phyloP scores from a whole-genome alignment of 108 stramenopile species.

The Heterococcus sp. region DNA sequence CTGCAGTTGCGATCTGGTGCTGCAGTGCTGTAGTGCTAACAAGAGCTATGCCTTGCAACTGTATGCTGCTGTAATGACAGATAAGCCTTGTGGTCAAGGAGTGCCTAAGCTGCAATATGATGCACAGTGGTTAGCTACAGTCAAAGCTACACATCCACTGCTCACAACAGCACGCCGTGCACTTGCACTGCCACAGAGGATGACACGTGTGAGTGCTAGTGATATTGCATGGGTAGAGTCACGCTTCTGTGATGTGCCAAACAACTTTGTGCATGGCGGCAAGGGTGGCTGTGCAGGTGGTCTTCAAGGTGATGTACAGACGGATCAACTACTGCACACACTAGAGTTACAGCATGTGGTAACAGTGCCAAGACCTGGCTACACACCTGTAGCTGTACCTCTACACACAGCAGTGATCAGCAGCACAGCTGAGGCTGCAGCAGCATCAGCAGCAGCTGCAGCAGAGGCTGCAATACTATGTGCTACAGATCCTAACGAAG shows the following conservation, averaged over 20 bases:
- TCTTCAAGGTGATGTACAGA: background rate
- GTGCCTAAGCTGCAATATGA: slow-evolving; percentile 25
- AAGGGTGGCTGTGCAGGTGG: background rate
- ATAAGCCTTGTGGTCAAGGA: background rate
- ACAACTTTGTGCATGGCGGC: background rate
- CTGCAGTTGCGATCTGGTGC: too few relatives aligned
- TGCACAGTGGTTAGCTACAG: slow-evolving; percentile 32
- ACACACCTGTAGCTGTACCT: background rate
- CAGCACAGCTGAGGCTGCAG: background rate
- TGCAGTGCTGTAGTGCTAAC: background rate
- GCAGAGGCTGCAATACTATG: background rate
- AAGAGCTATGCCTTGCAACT: background rate
- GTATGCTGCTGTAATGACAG: background rate
- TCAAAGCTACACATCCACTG: slow-evolving; percentile 17
- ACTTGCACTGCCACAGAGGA: background rate
- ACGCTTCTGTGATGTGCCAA: background rate
- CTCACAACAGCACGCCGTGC: background rate
- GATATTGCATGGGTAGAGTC: background rate
- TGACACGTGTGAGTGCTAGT: background rate
- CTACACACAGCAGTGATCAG: background rate
- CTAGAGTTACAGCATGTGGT: slow-evolving; percentile 17
- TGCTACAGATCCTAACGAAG: background rate
- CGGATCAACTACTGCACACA: slow-evolving; percentile 1
- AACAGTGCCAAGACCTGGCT: slow-evolving; percentile 13
- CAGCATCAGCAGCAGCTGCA: background rate